phyloP scores from a whole-genome alignment of 257 asterid species.

The Solanum chiquidenum region DNA sequence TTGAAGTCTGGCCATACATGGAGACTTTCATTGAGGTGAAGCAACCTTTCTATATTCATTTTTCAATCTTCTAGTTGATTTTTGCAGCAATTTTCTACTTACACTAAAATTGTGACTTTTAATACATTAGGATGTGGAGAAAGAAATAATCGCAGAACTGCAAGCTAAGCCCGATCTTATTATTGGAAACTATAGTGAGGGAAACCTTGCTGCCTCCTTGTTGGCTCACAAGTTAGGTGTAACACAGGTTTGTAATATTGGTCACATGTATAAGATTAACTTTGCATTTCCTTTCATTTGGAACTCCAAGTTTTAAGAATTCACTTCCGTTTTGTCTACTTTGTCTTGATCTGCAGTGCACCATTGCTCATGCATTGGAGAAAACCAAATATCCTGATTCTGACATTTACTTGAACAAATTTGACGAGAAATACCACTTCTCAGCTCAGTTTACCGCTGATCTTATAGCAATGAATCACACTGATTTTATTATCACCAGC shows the following conservation, averaged over 20 bases:
- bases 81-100: background rate
- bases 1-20: slow-evolving; percentile 99
- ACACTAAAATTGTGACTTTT: background rate
- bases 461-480: slow-evolving; percentile 94
- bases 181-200: slow-evolving; percentile 94
- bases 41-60: background rate
- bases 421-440: slow-evolving; percentile 87
- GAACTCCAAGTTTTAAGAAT: background rate
- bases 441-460: slow-evolving; percentile 95
- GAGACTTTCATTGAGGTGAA: slow-evolving; percentile 89
- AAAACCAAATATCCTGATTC: slow-evolving; percentile 93
- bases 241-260: slow-evolving; percentile 46
- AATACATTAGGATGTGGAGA: slow-evolving; percentile 58
- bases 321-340: background rate
- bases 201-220: slow-evolving; percentile 89
- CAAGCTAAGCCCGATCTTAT: slow-evolving; percentile 84
- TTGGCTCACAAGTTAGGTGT: slow-evolving; percentile 88
- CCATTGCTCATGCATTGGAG: slow-evolving; percentile 87
- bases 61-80: background rate
- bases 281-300: background rate
- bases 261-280: background rate
- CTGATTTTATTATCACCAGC: slow-evolving; percentile 95
- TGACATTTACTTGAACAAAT: slow-evolving; percentile 63
- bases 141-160: slow-evolving; percentile 64
- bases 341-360: slow-evolving; percentile 35